phyloP scores from a whole-genome alignment of 73 alveolate species.

The Symbiodinium pilosum region DNA sequence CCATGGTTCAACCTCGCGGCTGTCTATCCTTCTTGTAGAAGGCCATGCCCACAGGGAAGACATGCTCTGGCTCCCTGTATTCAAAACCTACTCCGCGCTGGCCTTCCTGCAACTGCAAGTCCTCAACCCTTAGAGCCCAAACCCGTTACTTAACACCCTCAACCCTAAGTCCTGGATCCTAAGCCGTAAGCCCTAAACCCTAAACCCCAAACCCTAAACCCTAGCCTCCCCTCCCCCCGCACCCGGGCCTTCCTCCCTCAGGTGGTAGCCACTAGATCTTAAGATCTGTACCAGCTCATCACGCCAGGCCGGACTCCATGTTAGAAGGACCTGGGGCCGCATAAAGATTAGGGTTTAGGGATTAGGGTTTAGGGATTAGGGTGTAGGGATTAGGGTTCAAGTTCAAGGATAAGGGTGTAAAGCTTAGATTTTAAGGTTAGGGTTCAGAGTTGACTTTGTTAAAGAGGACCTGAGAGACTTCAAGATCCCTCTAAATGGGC shows the following conservation, averaged over 20 bases:
- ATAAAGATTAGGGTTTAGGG: background rate
- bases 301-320: background rate
- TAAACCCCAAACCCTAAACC: conserved; percentile 6
- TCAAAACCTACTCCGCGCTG: no score
- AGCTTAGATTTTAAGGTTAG: background rate
- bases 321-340: background rate
- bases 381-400: background rate
- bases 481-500: no score
- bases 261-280: background rate
- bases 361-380: background rate
- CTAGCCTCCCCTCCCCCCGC: no score
- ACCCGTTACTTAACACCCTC: background rate
- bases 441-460: no score
- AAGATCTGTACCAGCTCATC: background rate
- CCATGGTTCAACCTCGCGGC: no score
- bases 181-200: background rate
- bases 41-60: no score
- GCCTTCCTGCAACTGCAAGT: no score
- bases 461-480: no score
- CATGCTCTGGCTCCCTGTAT: no score
- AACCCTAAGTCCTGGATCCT: no score
- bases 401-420: background rate
- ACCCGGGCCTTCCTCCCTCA: background rate
- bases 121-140: background rate
- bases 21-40: no score